Base-by-base conservation (phyloP, 768 basidiomycete genomes). In the Daedaleopsis nitida region DNA sequence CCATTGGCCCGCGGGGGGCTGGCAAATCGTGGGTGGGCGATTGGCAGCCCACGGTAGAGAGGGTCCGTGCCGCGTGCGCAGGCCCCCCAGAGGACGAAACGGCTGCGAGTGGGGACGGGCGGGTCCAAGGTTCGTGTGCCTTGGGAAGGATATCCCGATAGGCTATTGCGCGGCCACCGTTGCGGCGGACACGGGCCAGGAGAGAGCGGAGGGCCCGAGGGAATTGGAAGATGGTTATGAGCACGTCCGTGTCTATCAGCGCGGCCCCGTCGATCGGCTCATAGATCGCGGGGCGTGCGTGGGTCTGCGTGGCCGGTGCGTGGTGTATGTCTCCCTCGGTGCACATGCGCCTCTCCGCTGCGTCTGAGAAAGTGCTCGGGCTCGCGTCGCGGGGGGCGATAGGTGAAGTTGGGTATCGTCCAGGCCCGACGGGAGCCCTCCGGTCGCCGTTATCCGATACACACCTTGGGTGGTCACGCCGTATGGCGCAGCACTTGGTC, bases 161-260 rank as follows among this genome's bases (percentile, higher is more conserved):
- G 64, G 64, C 56, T 61, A 60, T 57, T 52, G 51, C 64, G 55
- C 64, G 59, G 47, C 53, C 24, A 42, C 55, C 57, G 43, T 19
- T 37, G 38, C 19, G 39, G 59, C 56, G 55, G 63, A 37, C 59
- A 60, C 64, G 64, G 64, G 14, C 52, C 56, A 60, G 47, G 55
- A 49, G 52, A 50, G 57, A 61, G 64, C 64, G 64, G 64, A 55
- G 56, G 13, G 59, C 35, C 59, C 64, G 64, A 58, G 64, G 64
- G 64, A 65, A 65, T 43, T 47, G 52, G 59, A 39, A 39, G 57
- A 53, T 57, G 64, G 43, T 58, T 65, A 60, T 61, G 64, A 65
- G 57, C 64, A 58, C 64, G 58, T 51, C 64, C 64, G 64, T 65
- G 64, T 65, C 64, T 65, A 65, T 65, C 64, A 65, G 52, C 55